Conservation (phyloP, 192 early-diverging fungal genomes). For the Jimgerdemannia flammicorona region DNA sequence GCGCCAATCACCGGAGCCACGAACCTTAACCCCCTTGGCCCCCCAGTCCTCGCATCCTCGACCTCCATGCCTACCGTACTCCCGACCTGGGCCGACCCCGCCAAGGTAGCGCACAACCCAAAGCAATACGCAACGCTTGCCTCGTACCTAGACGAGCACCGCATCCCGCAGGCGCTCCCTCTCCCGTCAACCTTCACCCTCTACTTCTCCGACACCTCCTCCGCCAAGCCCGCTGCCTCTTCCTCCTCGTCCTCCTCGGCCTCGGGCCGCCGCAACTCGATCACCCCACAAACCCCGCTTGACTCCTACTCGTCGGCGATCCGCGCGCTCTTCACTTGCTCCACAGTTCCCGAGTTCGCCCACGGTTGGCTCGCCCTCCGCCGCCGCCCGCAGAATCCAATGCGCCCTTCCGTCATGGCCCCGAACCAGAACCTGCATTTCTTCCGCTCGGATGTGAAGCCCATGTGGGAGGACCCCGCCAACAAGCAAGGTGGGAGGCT, state of each 20-base stretch:
- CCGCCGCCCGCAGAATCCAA: slow-evolving; percentile 30
- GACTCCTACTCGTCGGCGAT: slow-evolving; percentile 41
- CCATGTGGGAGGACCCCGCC: slow-evolving; percentile 79
- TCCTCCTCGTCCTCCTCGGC: slow-evolving; percentile 1
- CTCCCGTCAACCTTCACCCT: slow-evolving; percentile 9
- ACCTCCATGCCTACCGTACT: background rate
- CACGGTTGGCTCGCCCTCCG: slow-evolving; percentile 27
- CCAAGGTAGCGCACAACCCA: background rate
- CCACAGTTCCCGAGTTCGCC: slow-evolving; percentile 44
- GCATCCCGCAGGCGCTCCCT: slow-evolving; percentile 7
- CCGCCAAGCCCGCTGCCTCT: slow-evolving; percentile 24
- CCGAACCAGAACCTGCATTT: slow-evolving; percentile 67
- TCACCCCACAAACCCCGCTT: background rate
- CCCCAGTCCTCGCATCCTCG: background rate
- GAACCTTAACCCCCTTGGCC: background rate
- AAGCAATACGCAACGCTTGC: background rate
- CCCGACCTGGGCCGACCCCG: background rate
- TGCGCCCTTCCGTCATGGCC: slow-evolving; percentile 32
- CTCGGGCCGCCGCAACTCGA: background rate
- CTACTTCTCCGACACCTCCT: slow-evolving; percentile 45
- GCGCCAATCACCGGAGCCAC: background rate
- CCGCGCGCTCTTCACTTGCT: slow-evolving; percentile 40
- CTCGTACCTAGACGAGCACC: slow-evolving; percentile 14
- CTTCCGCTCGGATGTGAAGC: slow-evolving; percentile 69
- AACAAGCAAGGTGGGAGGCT: slow-evolving; percentile 67